A percentile compares a stretch with the other conserved stretches of the same genome.
Evolutionary conservation across 208 protist genomes (phyloP).

Genomic region (Entamoeba histolytica): DNA sequence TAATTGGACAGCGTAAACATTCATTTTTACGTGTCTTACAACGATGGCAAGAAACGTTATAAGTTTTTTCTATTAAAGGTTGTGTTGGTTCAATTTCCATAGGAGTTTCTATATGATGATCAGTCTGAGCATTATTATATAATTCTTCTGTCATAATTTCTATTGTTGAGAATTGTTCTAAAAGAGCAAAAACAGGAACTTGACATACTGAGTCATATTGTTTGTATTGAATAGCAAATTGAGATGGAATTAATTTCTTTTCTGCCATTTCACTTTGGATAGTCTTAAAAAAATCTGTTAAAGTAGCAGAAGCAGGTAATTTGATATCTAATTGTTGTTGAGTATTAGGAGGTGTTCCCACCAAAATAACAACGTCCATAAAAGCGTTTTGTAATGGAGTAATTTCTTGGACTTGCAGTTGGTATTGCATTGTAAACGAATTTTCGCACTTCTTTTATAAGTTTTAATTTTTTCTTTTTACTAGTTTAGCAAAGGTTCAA

Average conservation of each 20-base stretch:
- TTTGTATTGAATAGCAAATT: background rate
- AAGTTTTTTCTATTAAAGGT: background rate
- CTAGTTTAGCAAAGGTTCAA: no score
- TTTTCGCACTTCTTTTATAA: no score
- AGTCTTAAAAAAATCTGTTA: background rate
- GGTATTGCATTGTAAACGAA: no score
- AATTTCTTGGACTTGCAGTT: no score
- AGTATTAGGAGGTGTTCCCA: no score
- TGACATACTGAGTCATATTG: background rate
- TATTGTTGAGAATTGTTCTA: background rate
- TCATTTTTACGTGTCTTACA: background rate
- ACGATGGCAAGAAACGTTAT: background rate
- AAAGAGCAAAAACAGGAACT: background rate
- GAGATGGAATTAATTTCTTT: background rate
- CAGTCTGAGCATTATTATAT: background rate
- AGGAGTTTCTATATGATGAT: background rate
- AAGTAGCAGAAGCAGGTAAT: no score
- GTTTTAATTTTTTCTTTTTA: no score
- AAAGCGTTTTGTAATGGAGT: no score
- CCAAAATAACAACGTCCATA: no score
- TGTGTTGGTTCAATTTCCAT: background rate
- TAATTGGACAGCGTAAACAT: background rate
- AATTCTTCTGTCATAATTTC: background rate
- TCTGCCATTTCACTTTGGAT: background rate
- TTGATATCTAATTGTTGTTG: no score